Conservation (phyloP, 2,329 filamentous ascomycete genomes). For the Alternaria angustiovoidea region DNA sequence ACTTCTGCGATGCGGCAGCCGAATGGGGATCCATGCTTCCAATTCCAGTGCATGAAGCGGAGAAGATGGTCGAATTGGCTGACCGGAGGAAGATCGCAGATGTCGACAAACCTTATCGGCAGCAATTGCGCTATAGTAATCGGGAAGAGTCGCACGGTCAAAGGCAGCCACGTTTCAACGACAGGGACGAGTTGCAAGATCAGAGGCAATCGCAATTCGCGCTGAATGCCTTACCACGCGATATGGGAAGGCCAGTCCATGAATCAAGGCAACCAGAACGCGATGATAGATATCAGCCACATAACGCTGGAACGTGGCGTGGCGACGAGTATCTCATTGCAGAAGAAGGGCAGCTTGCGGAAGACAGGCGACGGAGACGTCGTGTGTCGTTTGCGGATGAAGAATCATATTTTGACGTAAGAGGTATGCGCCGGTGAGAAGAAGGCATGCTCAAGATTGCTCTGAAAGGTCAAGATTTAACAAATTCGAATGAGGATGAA, state of each 20-base stretch:
- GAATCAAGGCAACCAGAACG: background rate
- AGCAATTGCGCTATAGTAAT: background rate
- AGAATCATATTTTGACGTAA: background rate
- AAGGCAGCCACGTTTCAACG: background rate
- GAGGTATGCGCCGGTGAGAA: background rate
- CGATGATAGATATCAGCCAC: background rate
- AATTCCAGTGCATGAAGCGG: constrained; percentile 28
- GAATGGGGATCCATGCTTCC: constrained; percentile 40
- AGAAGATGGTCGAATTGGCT: constrained; percentile 30
- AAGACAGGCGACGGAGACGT: background rate
- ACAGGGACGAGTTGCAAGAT: background rate
- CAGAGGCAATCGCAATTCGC: background rate
- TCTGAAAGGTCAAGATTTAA: too few relatives aligned
- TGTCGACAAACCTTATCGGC: background rate
- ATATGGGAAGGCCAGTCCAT: background rate
- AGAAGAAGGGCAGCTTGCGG: background rate
- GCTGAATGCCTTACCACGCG: background rate
- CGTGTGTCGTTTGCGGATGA: constrained; percentile 2
- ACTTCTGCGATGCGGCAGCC: constrained; percentile 37
- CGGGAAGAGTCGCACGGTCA: background rate
- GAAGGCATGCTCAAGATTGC: background rate
- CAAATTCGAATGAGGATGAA: background rate
- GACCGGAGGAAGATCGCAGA: constrained; percentile 28
- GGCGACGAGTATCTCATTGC: background rate
- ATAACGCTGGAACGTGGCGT: background rate